These are phyloP conservation scores for Saccharomycopsis javanensis DNA, from an alignment of 805 yeast species.

Conservation along the genomic window DNA sequence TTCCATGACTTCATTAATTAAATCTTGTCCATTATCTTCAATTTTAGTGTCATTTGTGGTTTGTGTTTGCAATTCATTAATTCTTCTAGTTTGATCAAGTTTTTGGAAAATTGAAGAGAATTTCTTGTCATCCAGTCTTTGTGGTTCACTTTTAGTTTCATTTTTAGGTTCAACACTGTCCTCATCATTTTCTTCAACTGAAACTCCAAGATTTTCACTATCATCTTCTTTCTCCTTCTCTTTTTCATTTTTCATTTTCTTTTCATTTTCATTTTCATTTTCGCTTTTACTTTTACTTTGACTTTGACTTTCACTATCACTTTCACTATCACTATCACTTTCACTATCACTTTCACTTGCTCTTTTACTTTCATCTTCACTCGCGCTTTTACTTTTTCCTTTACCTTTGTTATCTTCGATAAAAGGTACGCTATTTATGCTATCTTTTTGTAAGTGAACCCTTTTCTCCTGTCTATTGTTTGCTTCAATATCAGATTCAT, in stretches of 20 bases:
- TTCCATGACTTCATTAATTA: slow-evolving; percentile 19
- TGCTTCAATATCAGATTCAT: slow-evolving; percentile 2
- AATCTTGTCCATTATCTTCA: slow-evolving; percentile 21
- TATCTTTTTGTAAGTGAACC: neutral
- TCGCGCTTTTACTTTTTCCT: slow-evolving; percentile 1
- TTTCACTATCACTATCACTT: slow-evolving; percentile 20
- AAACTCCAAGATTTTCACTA: no score
- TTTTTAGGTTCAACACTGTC: slow-evolving; percentile 10
- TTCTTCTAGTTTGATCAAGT: slow-evolving; percentile 2
- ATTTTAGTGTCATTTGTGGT: slow-evolving; percentile 19
- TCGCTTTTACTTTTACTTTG: slow-evolving; percentile 22
- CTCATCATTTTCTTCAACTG: slow-evolving; percentile 19
- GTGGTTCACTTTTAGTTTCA: neutral
- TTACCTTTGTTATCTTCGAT: neutral
- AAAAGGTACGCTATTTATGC: no score
- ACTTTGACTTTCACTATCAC: slow-evolving; percentile 21
- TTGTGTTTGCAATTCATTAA: slow-evolving; percentile 2
- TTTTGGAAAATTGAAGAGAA: slow-evolving; percentile 5
- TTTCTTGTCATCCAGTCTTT: slow-evolving; percentile 1
- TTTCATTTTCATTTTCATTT: slow-evolving; percentile 19
- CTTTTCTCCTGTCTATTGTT: neutral
- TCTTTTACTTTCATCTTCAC: slow-evolving; percentile 20
- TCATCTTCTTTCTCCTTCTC: slow-evolving; percentile 17
- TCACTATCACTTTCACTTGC: slow-evolving; percentile 21
- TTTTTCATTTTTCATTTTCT: slow-evolving; percentile 11